These are phyloP conservation scores for Kitagawia praeruptora DNA, from an alignment of 129 eudicot species.

Conservation along the genomic window DNA sequence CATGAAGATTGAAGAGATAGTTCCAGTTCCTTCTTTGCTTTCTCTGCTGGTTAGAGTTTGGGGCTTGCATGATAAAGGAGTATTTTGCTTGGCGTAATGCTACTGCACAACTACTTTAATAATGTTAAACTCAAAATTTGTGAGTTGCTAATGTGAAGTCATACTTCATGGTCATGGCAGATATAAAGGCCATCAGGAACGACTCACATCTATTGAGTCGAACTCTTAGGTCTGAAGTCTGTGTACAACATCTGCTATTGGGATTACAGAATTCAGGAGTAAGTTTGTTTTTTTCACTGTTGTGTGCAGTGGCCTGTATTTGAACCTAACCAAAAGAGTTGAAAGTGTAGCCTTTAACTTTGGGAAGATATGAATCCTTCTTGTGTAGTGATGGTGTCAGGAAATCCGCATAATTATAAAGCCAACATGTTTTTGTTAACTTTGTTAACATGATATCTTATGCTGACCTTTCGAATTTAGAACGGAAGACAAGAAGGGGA, in stretches of 20 bases:
- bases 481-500: neutral
- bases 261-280: neutral
- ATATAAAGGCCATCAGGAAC: neutral
- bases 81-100: neutral
- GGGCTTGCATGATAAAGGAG: neutral
- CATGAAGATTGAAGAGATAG: neutral
- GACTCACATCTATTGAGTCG: neutral
- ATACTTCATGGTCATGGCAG: neutral
- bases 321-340: neutral
- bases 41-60: neutral
- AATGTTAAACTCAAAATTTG: neutral
- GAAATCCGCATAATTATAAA: neutral
- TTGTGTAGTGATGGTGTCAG: neutral
- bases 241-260: neutral
- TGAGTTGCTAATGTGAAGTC: neutral
- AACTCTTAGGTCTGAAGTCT: neutral
- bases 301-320: neutral
- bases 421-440: neutral
- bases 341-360: neutral
- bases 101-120: neutral
- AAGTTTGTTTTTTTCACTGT: neutral
- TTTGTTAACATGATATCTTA: neutral
- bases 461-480: neutral
- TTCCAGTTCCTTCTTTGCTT: neutral
- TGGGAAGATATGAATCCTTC: neutral